phyloP scores from a whole-genome alignment of 352 stramenopile genomes.

The Elongisporangium undulatum region DNA sequence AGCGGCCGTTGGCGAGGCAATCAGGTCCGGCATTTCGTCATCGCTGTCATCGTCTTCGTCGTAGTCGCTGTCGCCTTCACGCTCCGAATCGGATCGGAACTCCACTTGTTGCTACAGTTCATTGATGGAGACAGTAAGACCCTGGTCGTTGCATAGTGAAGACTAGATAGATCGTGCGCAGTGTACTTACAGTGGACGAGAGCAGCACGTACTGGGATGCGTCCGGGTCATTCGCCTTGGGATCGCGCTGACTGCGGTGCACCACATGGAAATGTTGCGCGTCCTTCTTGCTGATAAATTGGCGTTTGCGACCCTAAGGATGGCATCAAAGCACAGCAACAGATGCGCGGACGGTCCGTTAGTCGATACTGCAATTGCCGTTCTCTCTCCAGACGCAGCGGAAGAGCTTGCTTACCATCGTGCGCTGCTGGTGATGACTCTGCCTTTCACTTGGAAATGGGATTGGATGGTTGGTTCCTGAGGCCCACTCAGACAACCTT shows the following conservation, averaged over 20 bases:
- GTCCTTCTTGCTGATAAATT: conserved; percentile 86
- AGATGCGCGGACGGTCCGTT: background rate
- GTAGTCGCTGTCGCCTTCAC: conserved; percentile 23
- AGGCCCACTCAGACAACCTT: conserved; percentile 2
- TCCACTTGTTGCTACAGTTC: conserved; percentile 38
- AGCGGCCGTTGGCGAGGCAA: conserved; percentile 18
- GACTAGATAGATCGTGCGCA: background rate
- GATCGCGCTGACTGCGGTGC: conserved; percentile 81
- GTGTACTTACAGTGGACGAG: conserved; percentile 33
- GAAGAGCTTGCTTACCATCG: background rate
- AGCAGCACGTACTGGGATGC: conserved; percentile 84
- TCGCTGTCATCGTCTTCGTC: conserved; percentile 35
- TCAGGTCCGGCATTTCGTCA: conserved; percentile 50
- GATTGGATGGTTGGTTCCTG: background rate
- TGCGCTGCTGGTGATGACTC: background rate
- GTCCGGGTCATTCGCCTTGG: conserved; percentile 70
- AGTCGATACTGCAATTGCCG: background rate
- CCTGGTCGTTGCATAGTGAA: background rate
- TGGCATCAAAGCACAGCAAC: background rate
- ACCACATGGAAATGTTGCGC: conserved; percentile 87
- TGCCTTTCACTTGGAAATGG: background rate
- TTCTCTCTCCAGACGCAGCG: background rate
- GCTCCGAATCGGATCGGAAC: conserved; percentile 48
- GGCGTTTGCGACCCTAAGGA: conserved; percentile 63
- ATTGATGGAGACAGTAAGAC: background rate